Conservation (phyloP, 2,329 filamentous ascomycete species). For the Xylaria sp. region DNA sequence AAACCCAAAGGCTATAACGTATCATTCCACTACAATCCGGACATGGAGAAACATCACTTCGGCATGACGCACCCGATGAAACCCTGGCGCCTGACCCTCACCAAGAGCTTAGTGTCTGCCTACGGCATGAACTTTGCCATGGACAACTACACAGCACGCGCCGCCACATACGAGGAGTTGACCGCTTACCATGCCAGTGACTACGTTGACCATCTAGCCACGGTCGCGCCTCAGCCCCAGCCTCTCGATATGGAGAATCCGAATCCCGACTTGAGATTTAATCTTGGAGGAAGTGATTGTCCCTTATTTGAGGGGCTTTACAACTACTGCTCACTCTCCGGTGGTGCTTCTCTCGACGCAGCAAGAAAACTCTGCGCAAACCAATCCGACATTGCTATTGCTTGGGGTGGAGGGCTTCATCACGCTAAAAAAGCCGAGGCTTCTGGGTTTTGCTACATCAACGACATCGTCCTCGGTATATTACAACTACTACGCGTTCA, state of each 20-base stretch:
- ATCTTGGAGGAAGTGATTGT: conserved; percentile 91
- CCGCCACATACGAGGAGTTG: conserved; percentile 88
- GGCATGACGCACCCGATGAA: conserved; percentile 99
- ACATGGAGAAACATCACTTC: conserved; percentile 97
- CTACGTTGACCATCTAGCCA: conserved; percentile 89
- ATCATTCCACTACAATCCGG: conserved; percentile 94
- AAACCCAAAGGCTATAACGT: conserved; percentile 88
- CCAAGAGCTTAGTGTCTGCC: conserved; percentile 92
- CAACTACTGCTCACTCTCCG: conserved; percentile 94
- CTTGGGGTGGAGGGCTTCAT: conserved; percentile 96
- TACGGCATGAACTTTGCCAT: conserved; percentile 98
- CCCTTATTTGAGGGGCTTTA: conserved; percentile 96
- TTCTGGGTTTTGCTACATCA: conserved; percentile 98
- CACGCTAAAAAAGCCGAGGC: conserved; percentile 96
- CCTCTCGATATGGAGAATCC: conserved; percentile 73
- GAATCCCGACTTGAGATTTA: conserved; percentile 77
- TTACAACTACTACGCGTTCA: conserved; percentile 85
- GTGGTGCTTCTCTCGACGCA: conserved; percentile 89
- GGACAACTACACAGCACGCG: conserved; percentile 89
- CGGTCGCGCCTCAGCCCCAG: conserved; percentile 72
- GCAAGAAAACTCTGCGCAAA: conserved; percentile 87
- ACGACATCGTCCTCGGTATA: conserved; percentile 96
- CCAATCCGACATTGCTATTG: conserved; percentile 95
- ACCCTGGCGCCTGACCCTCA: conserved; percentile 94
- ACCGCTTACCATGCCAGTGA: conserved; percentile 87